Base-by-base conservation (phyloP, 2,329 filamentous ascomycete species). In the Juglanconis sp. region DNA sequence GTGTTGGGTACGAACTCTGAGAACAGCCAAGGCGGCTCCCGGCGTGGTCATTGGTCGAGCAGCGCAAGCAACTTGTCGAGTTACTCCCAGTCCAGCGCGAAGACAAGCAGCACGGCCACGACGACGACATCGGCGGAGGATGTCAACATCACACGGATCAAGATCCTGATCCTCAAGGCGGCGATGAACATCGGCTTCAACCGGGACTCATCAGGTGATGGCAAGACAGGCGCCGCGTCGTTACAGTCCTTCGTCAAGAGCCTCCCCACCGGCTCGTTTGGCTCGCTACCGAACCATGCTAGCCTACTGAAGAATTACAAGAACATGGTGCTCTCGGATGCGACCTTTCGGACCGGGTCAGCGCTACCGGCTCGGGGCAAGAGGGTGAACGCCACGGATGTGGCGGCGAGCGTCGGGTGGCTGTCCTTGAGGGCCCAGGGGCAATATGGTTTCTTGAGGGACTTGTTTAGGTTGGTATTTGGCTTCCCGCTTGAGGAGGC, bases 391-490 rank as follows among this genome's bases (percentile, higher is more conserved):
- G 90, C 91, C 0, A 75, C 80, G n/a, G 92, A 97, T 66, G 85
- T 96, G 64, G 90, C 90, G 40, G 89, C 88, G 72, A 91, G 90
- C 53, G 89, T 96, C 6, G 80, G 83, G 56, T 88, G 88, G 79
- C 90, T 96, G 84, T 84, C 84, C 56, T 80, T 85, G 59, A 87
- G 85, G 42, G 81, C 82, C 34, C 82, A 85, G 59, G 50, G 34
- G 11, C 86, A 92, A 67, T 95, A 95, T 73, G 79, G 79, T 8
- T 97, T 94, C 81, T 77, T 97, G 64, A 81, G 86, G 53, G 92
- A 96, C 68, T 79, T 97, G 13, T 97, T 91, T 76, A 84, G 85
- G 56, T 81, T 94, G 46, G 92, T 96, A 3, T 96, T 96, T 72
- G 90, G 91, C 3, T 94, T 94, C 69, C 85, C 88, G 52, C 76